Evolutionary conservation across 768 basidiomycete species (phyloP).

Genomic region (Lactarius trivialis): DNA sequence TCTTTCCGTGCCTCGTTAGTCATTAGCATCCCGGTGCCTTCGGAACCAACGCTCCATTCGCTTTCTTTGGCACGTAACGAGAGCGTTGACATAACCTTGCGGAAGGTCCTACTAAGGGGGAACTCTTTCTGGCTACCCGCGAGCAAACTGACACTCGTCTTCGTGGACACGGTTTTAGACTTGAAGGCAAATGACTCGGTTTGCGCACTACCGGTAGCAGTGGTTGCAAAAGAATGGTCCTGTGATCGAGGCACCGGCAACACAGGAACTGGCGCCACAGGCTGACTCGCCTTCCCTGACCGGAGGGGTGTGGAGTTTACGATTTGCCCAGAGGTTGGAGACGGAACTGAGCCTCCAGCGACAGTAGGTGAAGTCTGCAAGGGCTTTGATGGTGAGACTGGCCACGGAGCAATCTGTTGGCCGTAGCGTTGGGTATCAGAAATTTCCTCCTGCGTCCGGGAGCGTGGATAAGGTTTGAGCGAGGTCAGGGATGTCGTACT

Average conservation of each 20-base stretch:
- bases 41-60: not conserved
- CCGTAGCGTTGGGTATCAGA: constrained; percentile 30
- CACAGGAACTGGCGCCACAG: not conserved
- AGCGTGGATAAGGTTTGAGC: constrained; percentile 44
- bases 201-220: not conserved
- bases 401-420: constrained; percentile 61
- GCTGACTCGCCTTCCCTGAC: constrained; percentile 1
- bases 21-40: constrained; percentile 32
- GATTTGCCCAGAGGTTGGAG: not conserved
- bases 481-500: constrained; percentile 41
- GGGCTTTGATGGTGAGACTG: constrained; percentile 37
- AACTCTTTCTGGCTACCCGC: constrained; percentile 1
- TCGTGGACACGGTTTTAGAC: constrained; percentile 3
- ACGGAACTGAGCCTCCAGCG: not conserved
- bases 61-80: constrained; percentile 10
- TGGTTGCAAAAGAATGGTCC: not conserved
- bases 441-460: constrained; percentile 22
- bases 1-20: constrained; percentile 46
- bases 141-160: not conserved
- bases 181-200: not conserved
- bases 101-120: constrained; percentile 14
- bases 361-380: constrained; percentile 25
- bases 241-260: not conserved
- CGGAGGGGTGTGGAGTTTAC: not conserved
- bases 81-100: constrained; percentile 20